phyloP scores from a whole-genome alignment of 208 protist species.

The Leishmania gerbilli region DNA sequence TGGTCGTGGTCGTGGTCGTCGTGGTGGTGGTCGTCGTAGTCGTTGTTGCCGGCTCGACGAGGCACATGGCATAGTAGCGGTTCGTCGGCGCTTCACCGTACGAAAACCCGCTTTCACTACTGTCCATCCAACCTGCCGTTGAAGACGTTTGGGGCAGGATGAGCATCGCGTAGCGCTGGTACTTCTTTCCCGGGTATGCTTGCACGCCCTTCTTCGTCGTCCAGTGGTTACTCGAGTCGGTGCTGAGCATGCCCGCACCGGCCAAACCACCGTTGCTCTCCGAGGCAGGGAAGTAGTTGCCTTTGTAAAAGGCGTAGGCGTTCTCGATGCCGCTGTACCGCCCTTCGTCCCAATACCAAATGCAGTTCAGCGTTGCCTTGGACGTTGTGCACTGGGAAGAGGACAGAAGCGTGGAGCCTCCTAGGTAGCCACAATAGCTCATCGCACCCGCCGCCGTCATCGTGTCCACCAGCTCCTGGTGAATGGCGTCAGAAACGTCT shows the following conservation, averaged over 20 bases:
- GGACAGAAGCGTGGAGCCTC: conserved; percentile 11
- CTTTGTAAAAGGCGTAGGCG: conserved; percentile 13
- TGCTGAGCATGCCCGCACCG: conserved; percentile 5
- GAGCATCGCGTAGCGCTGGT: conserved; percentile 9
- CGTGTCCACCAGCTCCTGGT: neutral
- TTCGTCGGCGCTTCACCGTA: neutral
- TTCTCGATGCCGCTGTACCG: conserved; percentile 2
- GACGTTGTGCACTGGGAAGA: neutral
- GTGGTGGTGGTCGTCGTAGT: neutral
- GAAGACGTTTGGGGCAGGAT: neutral
- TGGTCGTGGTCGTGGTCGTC: neutral
- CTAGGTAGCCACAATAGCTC: conserved; percentile 2
- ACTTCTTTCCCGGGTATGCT: neutral
- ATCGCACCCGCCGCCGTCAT: neutral
- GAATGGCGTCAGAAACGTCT: conserved; percentile 1
- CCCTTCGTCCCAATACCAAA: conserved; percentile 14
- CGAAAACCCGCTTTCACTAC: neutral
- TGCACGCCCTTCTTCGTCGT: neutral
- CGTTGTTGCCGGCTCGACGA: neutral
- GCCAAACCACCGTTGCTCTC: neutral
- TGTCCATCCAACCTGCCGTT: conserved; percentile 1
- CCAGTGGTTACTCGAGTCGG: conserved; percentile 6
- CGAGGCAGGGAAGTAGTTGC: conserved; percentile 4
- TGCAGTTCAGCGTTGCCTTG: neutral
- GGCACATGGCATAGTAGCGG: conserved; percentile 8